These are phyloP conservation scores for Nannochloropsis salina DNA, from an alignment of 108 stramenopile species.

Conservation along the genomic window DNA sequence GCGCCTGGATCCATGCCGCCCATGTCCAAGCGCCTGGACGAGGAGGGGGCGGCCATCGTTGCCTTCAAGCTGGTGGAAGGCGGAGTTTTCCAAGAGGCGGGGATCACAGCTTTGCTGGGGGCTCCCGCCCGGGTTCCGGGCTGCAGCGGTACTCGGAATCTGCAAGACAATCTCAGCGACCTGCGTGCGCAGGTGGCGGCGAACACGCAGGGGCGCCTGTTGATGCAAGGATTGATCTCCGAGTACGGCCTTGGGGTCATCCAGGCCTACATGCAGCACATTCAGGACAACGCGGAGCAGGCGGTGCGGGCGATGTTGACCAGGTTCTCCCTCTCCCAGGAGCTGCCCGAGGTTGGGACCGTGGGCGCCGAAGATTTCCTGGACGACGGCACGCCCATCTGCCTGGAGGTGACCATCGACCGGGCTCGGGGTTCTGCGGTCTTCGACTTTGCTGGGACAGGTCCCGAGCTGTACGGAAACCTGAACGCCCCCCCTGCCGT, in stretches of 20 bases:
- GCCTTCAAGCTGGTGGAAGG: slow-evolving; percentile 89
- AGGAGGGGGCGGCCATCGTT: slow-evolving; percentile 96
- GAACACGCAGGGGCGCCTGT: slow-evolving; percentile 82
- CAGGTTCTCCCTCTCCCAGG: neutral
- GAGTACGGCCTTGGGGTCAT: slow-evolving; percentile 82
- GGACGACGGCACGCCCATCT: slow-evolving; percentile 95
- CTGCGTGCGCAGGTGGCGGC: slow-evolving; percentile 96
- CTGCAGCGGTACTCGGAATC: slow-evolving; percentile 78
- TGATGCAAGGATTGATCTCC: slow-evolving; percentile 69
- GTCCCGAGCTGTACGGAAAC: slow-evolving; percentile 88
- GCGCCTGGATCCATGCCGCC: slow-evolving; percentile 81
- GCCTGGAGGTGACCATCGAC: slow-evolving; percentile 78
- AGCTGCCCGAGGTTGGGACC: slow-evolving; percentile 41
- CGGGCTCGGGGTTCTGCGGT: slow-evolving; percentile 64
- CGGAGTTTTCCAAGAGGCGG: slow-evolving; percentile 88
- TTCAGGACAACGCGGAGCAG: slow-evolving; percentile 87
- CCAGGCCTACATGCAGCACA: slow-evolving; percentile 90
- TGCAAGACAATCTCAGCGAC: slow-evolving; percentile 89
- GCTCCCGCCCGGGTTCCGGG: slow-evolving; percentile 71
- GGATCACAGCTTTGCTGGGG: slow-evolving; percentile 76
- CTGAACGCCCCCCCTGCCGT: slow-evolving; percentile 98
- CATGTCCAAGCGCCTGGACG: slow-evolving; percentile 68
- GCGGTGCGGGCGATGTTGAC: slow-evolving; percentile 87
- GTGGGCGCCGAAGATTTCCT: slow-evolving; percentile 78
- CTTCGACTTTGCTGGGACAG: slow-evolving; percentile 97